These are phyloP conservation scores for Trichocladium uniseriatum DNA, from an alignment of 495 filamentous ascomycete genomes.

Conservation along the genomic window DNA sequence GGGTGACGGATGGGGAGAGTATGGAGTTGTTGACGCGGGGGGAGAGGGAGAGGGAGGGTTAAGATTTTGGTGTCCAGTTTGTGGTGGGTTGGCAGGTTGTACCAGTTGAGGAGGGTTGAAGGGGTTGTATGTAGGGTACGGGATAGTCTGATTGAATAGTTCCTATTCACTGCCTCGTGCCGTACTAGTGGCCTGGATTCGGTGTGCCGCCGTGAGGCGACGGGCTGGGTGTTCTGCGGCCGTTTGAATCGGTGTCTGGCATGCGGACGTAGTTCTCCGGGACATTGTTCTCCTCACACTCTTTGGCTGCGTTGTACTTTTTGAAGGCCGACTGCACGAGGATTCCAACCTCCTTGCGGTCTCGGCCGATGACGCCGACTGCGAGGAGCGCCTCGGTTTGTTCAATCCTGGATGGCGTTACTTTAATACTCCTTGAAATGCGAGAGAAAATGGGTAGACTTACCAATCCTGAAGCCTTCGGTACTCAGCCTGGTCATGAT, in stretches of 20 bases:
- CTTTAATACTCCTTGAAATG: too few species aligned
- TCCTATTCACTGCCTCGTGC: too few species aligned
- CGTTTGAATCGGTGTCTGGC: background rate
- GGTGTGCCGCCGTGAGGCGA: too few species aligned
- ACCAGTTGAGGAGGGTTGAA: too few species aligned
- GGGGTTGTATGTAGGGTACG: too few species aligned
- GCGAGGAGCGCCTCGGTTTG: constrained; percentile 28
- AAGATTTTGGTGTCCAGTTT: too few species aligned
- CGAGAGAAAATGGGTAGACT: too few species aligned
- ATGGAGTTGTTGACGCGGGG: constrained; percentile 7
- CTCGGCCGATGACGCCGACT: constrained; percentile 35
- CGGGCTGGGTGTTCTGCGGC: too few species aligned
- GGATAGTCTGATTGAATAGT: too few species aligned
- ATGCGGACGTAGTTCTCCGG: constrained; percentile 32
- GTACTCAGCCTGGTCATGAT: constrained; percentile 35
- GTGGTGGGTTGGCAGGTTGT: too few species aligned
- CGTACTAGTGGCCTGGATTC: too few species aligned
- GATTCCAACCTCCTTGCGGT: constrained; percentile 36
- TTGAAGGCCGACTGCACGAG: constrained; percentile 37
- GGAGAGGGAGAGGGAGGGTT: constrained; percentile 1
- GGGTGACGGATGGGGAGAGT: constrained; percentile 30
- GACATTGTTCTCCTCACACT: constrained; percentile 35
- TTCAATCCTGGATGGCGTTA: constrained; percentile 29
- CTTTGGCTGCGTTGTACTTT: constrained; percentile 37
- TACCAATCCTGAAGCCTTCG: constrained; percentile 30